phyloP scores from a whole-genome alignment of 176 grass and related monocot species.

The barley (Hordeum vulgare) region MorexV3_pseudomolecules_assembly NC_058519.1:638383169-638383668 shows the following conservation, averaged over 20 bases:
- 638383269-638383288: not conserved
- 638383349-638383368: conserved; percentile 16
- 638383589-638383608: not conserved
- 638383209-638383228: not conserved
- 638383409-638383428: conserved; percentile 38
- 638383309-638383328: not conserved
- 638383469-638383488: conserved; percentile 21
- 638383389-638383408: conserved; percentile 16
- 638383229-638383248: not conserved
- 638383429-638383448: conserved; percentile 27
- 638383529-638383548: not conserved
- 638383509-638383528: conserved; percentile 38
- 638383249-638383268: not conserved
- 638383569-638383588: not conserved
- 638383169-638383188: conserved; percentile 48
- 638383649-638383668: not conserved
- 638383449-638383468: not conserved
- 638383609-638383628: not conserved
- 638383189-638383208: not conserved
- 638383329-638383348: not conserved
- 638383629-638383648: not conserved
- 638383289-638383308: conserved; percentile 44
- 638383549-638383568: not conserved
- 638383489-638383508: conserved; percentile 36
- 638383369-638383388: conserved; percentile 28